Base-by-base conservation (phyloP, 352 stramenopile species). In the Pythium vanterpoolii region DNA sequence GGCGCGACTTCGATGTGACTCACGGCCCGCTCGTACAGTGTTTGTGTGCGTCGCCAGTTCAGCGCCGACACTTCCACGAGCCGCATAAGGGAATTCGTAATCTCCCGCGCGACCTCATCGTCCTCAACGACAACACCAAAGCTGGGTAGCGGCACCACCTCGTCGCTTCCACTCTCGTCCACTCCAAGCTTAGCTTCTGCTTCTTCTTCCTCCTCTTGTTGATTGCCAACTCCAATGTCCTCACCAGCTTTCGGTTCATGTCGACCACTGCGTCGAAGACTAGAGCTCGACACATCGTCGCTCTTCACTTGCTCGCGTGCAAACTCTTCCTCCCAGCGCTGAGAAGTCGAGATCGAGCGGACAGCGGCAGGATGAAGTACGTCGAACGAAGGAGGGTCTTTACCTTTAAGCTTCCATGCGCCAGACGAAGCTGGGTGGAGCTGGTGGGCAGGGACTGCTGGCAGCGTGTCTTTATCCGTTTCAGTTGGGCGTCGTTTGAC, bases 1-100 rank as follows among this genome's bases (percentile, higher is more conserved):
- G 78, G 60, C 42, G 69, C 63, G 34, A 77, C 83, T 66, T 87
- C 68, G 4, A 85, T 76, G 54, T 73, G 73, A 45, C 69, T 79
- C 8, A 71, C 58, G 54, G 77, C 69, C 27, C 82, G 73, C 53
- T 91, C 82, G 31, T 81, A 77, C 14, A 92, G 54, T 0, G 71
- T 72, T 61, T 90, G 82, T 10, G 75, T 60, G n/a, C 59, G 68
- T 5, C 73, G 72, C 86, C 86, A 95, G 62, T 93, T 93, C 18
- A 71, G 64, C 30, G 86, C 76, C 13, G 83, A 89, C 8, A 93
- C 56, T 19, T 76, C 66, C 14, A 92, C 56, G 0, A 93, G 62
- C 26, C 79, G 77, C 36, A 64, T 60, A 5, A 89, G 45, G 4
- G 82, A 92, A 38, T 71, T 60, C 34, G 72, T 54, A 4, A 95